phyloP scores from a whole-genome alignment of 495 filamentous ascomycete species.

The Schizothecium vesticola region DNA sequence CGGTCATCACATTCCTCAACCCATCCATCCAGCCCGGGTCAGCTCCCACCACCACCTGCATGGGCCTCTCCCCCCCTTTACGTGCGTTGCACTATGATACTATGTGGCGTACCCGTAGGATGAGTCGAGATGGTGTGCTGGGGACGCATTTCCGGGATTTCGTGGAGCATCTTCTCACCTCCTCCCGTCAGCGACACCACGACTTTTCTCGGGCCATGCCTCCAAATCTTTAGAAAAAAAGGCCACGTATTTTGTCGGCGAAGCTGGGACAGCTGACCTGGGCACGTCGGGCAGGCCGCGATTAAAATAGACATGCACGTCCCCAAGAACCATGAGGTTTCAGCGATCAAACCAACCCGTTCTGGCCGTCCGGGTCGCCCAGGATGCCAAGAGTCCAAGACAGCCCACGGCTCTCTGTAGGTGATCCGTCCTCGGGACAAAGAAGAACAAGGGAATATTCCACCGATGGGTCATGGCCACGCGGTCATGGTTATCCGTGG shows the following conservation, averaged over 20 bases:
- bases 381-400: not conserved
- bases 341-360: constrained; percentile 4
- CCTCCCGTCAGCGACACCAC: not conserved
- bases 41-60: not conserved
- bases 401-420: not conserved
- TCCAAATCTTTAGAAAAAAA: not conserved
- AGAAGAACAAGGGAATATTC: not conserved
- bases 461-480: not conserved
- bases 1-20: constrained; percentile 1
- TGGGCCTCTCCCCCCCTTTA: not conserved
- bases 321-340: not conserved
- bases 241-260: not conserved
- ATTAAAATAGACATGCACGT: not conserved
- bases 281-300: not conserved
- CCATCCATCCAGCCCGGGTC: not conserved
- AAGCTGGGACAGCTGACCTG: not conserved
- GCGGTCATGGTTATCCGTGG: not conserved
- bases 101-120: not conserved
- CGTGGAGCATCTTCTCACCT: not conserved
- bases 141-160: not conserved
- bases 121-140: not conserved
- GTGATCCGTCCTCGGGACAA: not conserved
- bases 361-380: not conserved
- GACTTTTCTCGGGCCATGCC: not conserved
- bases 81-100: not conserved